A percentile compares a stretch with the other conserved stretches of the same genome.
Evolutionary conservation across 2,329 filamentous ascomycete species (phyloP).

Genomic region (Boeremia exigua): DNA sequence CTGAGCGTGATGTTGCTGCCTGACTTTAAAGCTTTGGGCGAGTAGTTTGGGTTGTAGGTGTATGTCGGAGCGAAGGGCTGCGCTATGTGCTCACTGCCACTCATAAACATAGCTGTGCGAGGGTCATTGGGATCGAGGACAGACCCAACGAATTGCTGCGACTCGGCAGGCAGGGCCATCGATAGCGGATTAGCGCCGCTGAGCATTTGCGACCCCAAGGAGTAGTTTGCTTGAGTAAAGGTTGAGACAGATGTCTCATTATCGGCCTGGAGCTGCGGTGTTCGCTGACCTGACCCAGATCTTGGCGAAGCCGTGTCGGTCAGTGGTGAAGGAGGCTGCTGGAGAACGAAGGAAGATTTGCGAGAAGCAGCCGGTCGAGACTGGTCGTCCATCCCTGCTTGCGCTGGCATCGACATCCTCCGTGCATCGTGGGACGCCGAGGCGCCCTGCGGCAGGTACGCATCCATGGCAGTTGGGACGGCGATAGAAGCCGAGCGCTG

Average conservation of each 20-base stretch:
- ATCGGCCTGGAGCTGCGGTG: constrained; percentile 30
- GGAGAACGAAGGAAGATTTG: constrained; percentile 22
- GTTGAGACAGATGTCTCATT: constrained; percentile 28
- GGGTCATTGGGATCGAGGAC: constrained; percentile 55
- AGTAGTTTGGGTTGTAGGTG: constrained; percentile 53
- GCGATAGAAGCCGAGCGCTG: constrained; percentile 55
- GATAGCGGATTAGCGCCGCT: constrained; percentile 54
- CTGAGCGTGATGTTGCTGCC: constrained; percentile 25
- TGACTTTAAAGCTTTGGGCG: constrained; percentile 35
- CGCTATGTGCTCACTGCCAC: constrained; percentile 50
- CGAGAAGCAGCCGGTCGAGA: constrained; percentile 28
- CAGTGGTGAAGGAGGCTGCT: constrained; percentile 35
- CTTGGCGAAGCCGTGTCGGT: constrained; percentile 23
- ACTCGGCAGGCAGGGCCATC: constrained; percentile 58
- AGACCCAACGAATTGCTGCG: constrained; percentile 60
- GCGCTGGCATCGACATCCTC: constrained; percentile 54
- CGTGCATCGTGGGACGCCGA: constrained; percentile 37
- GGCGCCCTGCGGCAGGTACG: constrained; percentile 26
- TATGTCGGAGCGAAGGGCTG: constrained; percentile 51
- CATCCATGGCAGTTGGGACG: constrained; percentile 45
- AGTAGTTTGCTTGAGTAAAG: constrained; percentile 30
- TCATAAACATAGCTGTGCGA: constrained; percentile 55
- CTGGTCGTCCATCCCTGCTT: constrained; percentile 25
- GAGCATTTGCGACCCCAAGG: constrained; percentile 37
- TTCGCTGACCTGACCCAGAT: constrained; percentile 30